Conservation (phyloP, 2,329 filamentous ascomycete species). For the Madurella fahalii region DNA sequence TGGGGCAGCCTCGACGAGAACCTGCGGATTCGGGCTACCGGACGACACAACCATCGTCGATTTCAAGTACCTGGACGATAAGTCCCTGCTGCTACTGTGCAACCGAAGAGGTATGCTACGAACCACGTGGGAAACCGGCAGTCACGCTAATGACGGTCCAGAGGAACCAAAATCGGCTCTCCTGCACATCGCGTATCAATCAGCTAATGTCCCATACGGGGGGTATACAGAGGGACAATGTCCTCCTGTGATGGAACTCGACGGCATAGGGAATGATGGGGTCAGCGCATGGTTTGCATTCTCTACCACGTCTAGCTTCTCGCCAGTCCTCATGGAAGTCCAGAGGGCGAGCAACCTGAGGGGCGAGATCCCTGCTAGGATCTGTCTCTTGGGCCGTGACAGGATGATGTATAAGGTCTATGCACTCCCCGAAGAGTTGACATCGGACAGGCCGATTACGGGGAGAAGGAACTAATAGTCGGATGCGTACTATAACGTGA, state of each 20-base stretch:
- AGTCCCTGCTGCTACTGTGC: constrained; percentile 57
- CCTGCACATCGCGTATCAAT: constrained; percentile 16
- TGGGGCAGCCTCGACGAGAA: constrained; percentile 37
- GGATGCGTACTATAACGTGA: not conserved
- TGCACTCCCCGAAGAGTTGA: constrained; percentile 35
- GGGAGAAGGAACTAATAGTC: not conserved
- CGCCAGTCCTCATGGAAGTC: constrained; percentile 50
- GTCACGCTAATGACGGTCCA: constrained; percentile 1
- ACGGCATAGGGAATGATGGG: not conserved
- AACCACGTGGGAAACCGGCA: not conserved
- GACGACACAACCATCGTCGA: constrained; percentile 48
- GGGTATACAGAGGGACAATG: constrained; percentile 4
- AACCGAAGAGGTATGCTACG: constrained; percentile 34
- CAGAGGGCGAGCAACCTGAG: constrained; percentile 41
- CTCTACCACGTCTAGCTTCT: constrained; percentile 31
- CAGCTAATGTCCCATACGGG: constrained; percentile 8
- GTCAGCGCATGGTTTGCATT: constrained; percentile 13
- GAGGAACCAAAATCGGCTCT: constrained; percentile 19
- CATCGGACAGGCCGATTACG: not conserved
- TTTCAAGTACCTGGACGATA: constrained; percentile 64
- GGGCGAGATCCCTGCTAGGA: constrained; percentile 45
- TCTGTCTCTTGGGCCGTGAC: constrained; percentile 49
- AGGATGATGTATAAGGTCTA: constrained; percentile 46
- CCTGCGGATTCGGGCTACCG: constrained; percentile 40
- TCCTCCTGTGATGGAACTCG: constrained; percentile 4